Base-by-base conservation (phyloP, 805 yeast species). In the Pichia manshurica region DNA sequence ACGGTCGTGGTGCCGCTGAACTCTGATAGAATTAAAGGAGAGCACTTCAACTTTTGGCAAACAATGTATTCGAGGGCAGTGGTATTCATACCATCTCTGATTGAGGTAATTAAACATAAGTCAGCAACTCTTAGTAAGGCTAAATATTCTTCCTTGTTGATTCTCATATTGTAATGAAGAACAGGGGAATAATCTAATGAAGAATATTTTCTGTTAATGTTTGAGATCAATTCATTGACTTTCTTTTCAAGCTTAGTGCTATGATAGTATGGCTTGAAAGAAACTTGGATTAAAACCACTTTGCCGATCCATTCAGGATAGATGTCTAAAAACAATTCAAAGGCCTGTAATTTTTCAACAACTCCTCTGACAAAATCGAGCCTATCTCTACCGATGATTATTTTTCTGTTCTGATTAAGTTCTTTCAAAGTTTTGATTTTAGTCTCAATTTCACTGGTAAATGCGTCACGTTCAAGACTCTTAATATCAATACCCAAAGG, bases 61-160 rank as follows among this genome's bases (percentile, higher is more conserved):
- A 90, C 81, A 39, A 90, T 93, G 64, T 80, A 93, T 65, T 93
- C 99, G 50, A 91, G 69, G 1, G 96, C 87, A 2, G 98, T 93
- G 4, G 97, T 88, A 68, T 89, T 91, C 84, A 91, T 89, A 48
- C 97, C 97, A 64, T 93, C 99, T 62, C 99, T 79, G 25, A 91
- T 82, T 2, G 95, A 82, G 0, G 97, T 88, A 53, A 89, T 86
- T 46, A 93, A 67, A 25, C 96, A 90, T 55, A 93, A 69, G 61
- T 93, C 97, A 0, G 98, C 98, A 15, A 80, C 90, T 53, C 96
- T 74, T 47, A 93, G 69, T 42, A 93, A 69, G 0, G 98, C 96
- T 50, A 85, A 72, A 65, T 93, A 93, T 65, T 91, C 98, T 49
- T 84, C 93, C 54, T 84, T 82, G 32, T 83, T 87, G 53, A 93